Evolutionary conservation across 2,329 filamentous ascomycete species (phyloP).

Genomic region (Colletotrichum sp.): DNA sequence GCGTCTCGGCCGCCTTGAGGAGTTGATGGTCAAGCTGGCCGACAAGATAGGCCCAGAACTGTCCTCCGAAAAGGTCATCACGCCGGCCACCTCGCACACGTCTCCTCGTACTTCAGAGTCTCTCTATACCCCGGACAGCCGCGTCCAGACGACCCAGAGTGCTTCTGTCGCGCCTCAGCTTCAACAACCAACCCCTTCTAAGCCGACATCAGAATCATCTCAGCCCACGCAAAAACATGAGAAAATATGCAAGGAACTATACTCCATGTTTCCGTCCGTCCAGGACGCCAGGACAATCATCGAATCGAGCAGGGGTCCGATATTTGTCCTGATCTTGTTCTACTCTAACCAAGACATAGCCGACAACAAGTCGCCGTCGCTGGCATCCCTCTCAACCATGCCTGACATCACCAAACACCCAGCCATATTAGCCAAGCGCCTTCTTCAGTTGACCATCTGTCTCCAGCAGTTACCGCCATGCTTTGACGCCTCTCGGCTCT

Average conservation of each 20-base stretch:
- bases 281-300: not conserved
- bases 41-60: not conserved
- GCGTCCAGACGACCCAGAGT: conserved; percentile 16
- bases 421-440: conserved; percentile 48
- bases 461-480: conserved; percentile 49
- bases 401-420: conserved; percentile 48
- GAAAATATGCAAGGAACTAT: conserved; percentile 6
- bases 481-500: conserved; percentile 31
- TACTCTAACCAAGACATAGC: conserved; percentile 33
- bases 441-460: conserved; percentile 50
- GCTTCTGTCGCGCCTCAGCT: conserved; percentile 20
- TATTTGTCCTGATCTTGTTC: conserved; percentile 30
- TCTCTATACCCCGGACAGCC: conserved; percentile 29
- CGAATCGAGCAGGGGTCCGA: conserved; percentile 26
- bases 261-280: not conserved
- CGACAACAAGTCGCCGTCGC: conserved; percentile 33
- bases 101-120: conserved; percentile 41
- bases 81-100: conserved; percentile 28
- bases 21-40: conserved; percentile 50
- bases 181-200: not conserved
- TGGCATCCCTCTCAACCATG: conserved; percentile 26
- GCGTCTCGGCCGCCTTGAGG: conserved; percentile 50
- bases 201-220: not conserved
- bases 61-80: not conserved
- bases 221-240: conserved; percentile 14